phyloP scores from a whole-genome alignment of 805 yeast genomes.

The Candida xyloterini region DNA sequence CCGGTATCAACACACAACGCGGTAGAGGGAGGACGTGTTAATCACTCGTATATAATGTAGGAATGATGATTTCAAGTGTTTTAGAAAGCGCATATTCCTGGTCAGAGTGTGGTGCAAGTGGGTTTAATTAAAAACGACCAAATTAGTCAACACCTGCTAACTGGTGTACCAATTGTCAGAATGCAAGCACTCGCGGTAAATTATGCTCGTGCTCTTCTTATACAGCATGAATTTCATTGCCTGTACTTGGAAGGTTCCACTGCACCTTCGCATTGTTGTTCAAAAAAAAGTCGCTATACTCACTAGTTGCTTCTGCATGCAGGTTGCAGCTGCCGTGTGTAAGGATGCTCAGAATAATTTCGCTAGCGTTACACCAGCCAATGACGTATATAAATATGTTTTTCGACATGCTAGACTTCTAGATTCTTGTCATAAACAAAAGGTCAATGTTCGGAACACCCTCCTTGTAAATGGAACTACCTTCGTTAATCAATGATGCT shows the following conservation, averaged over 20 bases:
- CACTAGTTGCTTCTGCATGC: constrained; percentile 1
- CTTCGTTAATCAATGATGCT: constrained; percentile 13
- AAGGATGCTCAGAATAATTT: constrained; percentile 1
- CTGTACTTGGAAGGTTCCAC: not conserved
- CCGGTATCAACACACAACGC: too few species aligned
- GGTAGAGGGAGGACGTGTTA: too few species aligned
- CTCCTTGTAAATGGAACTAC: constrained; percentile 11
- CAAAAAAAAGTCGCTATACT: constrained; percentile 18
- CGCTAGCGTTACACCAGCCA: constrained; percentile 2
- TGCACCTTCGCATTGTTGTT: constrained; percentile 9
- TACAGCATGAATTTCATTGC: not conserved
- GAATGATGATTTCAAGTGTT: too few species aligned
- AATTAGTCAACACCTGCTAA: too few species aligned
- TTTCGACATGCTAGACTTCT: too few species aligned
- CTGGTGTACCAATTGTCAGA: too few species aligned
- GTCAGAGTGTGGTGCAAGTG: too few species aligned
- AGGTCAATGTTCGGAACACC: not conserved
- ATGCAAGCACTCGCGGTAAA: not conserved
- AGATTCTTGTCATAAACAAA: constrained; percentile 1
- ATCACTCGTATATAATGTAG: too few species aligned
- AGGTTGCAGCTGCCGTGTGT: constrained; percentile 1
- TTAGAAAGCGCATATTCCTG: too few species aligned
- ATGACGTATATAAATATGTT: constrained; percentile 1
- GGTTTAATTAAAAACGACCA: too few species aligned
- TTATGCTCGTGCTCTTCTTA: not conserved